Evolutionary conservation across 2,329 filamentous ascomycete species (phyloP), one percentile per base, ranked within the genome.

Genomic region (Tolypocladium tundrense): DNA sequence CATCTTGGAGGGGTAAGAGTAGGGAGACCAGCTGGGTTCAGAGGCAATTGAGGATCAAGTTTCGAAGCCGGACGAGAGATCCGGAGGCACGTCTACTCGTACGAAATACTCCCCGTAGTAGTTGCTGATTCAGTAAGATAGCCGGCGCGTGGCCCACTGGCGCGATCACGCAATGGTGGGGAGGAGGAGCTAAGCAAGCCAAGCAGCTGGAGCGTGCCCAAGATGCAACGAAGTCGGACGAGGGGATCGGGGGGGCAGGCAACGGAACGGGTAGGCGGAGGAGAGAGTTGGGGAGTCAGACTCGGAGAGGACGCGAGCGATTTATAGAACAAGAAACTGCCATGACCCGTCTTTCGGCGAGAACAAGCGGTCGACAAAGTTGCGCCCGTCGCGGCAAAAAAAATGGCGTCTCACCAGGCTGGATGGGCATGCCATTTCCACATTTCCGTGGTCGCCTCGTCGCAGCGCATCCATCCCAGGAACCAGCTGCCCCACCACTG

Each of bases 1-100:
- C 84, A 87, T 87, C 68, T 59, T 59, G 60, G 61, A 59, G 57
- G 53, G 39, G 56, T 45, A 53, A 60, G 54, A 59, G 57, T 31
- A 58, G 41, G 27, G 53, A 57, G 55, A 57, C 53, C 35, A 40
- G 43, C 53, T 52, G 33, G 54, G 51, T 53, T 37, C 21, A 53
- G 33, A 55, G 16, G 33, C 9, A 35, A 37, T 19, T 13, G 35
- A 56, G 43, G 33, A n/a, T 19, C 43, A 41, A 27, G 39, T 13
- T 13, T 48, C 45, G 13, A 42, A 51, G 14, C 3, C 24, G 33
- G 3, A 27, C n/a, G 52, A 35, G 53, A 55, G 41, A 27, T 48
- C 24, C 13, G 24, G 27, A 55, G 19, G 16, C 27, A 33, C 39
- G n/a, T 35, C 16, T 45, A 16, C 40, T 43, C 42, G 27, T 31